A percentile compares a stretch with the other conserved stretches of the same genome.
Conservation (phyloP, 768 basidiomycete genomes). For the Phaeotremella skinneri region DNA sequence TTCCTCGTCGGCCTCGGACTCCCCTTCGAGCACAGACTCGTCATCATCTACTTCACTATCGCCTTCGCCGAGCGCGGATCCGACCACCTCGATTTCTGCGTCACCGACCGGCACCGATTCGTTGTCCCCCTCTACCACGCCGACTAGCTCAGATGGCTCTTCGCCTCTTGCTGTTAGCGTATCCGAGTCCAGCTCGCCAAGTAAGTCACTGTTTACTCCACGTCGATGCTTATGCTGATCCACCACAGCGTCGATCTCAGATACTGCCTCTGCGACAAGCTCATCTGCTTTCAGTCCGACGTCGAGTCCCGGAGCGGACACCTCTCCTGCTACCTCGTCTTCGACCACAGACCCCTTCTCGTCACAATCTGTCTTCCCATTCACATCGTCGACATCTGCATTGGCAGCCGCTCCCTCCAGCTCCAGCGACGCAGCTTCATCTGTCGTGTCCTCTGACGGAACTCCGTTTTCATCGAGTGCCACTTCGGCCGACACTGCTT, state of each 20-base stretch:
- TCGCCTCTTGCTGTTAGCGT: constrained; percentile 1
- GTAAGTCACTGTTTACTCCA: too few relatives aligned
- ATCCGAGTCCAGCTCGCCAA: too few relatives aligned
- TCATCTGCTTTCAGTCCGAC: background rate
- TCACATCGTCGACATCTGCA: constrained; percentile 1
- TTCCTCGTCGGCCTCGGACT: background rate
- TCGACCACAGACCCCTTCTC: background rate
- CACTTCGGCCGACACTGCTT: background rate
- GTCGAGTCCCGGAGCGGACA: background rate
- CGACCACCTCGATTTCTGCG: background rate
- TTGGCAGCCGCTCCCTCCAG: background rate
- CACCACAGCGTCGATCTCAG: background rate
- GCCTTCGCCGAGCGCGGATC: background rate
- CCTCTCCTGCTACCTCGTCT: background rate
- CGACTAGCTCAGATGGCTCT: background rate
- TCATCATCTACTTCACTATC: background rate
- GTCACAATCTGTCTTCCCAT: constrained; percentile 4
- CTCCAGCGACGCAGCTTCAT: background rate
- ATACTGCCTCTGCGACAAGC: background rate
- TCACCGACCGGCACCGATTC: background rate
- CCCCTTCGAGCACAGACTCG: background rate
- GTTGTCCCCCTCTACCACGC: background rate
- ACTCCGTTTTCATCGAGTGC: background rate
- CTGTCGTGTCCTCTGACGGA: background rate
- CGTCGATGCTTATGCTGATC: too few relatives aligned